phyloP scores from a whole-genome alignment of 768 basidiomycete genomes.

The Terana coerulea region DNA sequence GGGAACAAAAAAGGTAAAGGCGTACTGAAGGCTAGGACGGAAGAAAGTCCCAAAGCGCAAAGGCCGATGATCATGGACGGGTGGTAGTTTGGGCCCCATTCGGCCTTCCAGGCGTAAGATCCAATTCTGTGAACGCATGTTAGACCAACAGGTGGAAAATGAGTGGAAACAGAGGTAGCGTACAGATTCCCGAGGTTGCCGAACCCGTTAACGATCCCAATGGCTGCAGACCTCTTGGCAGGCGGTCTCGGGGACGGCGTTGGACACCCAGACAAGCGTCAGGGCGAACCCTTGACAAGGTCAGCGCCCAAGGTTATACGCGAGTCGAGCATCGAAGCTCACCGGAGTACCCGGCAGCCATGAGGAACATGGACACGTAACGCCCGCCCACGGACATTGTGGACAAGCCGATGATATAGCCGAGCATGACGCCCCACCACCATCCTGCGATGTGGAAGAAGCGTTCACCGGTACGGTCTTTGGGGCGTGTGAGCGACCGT shows the following conservation, averaged over 20 bases:
- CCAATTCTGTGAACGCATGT: constrained; percentile 39
- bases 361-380: constrained; percentile 61
- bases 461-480: constrained; percentile 58
- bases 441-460: constrained; percentile 55
- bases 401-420: constrained; percentile 56
- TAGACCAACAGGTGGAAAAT: background rate
- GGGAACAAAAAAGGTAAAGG: background rate
- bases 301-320: background rate
- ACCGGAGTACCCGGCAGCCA: constrained; percentile 54
- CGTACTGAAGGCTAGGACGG: constrained; percentile 32
- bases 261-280: constrained; percentile 60
- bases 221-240: constrained; percentile 50
- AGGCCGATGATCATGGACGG: constrained; percentile 54
- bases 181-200: constrained; percentile 58
- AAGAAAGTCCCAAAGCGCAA: constrained; percentile 29
- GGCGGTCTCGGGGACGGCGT: constrained; percentile 58
- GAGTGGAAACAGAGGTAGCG: constrained; percentile 18
- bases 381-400: constrained; percentile 50
- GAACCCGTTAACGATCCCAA: constrained; percentile 60
- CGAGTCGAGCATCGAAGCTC: constrained; percentile 8
- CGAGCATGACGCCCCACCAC: constrained; percentile 61
- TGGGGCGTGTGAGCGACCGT: background rate
- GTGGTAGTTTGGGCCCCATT: constrained; percentile 62
- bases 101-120: constrained; percentile 56
- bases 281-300: constrained; percentile 33